Evolutionary conservation across 768 basidiomycete species (phyloP), one percentile per base, ranked within the genome.

Genomic region (Podaxis carcinomalis): DNA sequence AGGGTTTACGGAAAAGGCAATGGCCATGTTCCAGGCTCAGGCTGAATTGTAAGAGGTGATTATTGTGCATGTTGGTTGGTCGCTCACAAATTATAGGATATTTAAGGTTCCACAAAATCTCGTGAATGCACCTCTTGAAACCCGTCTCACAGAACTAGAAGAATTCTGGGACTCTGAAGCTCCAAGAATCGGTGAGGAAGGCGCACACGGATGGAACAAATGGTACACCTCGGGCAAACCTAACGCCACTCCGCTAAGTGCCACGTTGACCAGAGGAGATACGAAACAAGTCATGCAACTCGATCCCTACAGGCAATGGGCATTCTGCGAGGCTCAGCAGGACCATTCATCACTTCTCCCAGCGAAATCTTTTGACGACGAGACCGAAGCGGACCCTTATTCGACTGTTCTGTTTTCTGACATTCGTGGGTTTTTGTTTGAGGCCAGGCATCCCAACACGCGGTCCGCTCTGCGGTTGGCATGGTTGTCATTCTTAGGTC

Each of bases 151-250:
- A 57, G 75, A 79, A 14, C 77, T 94, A 3, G 91, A 92, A 73
- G 83, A 85, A 55, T 94, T 90, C 68, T 94, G 92, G 92, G 92
- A 94, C 54, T 84, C 88, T 3, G 92, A 93, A 71, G 75, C 73
- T 9, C 85, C 86, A n/a, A 86, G 92, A n/a, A 70, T 86, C 7
- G 90, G 91, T 28, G 92, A 94, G 68, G 68, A 72, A 0, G 75
- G 76, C 57, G 83, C 91, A 7, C 76, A 71, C 59, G 91, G 92
- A 25, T 93, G 92, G 90, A 77, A 78, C 13, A 62, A 73, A 36
- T 93, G 89, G 89, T 72, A 80, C 42, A 68, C 75, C 10, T 73
- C 77, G 21, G 77, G 79, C 23, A 77, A 75, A 51, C 72, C 78
- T 35, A 75, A 78, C 10, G 25, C 56, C 16, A 32, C 19, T 19